Base-by-base conservation (phyloP, 2,329 filamentous ascomycete species). In the Xylariales sp. region DNA sequence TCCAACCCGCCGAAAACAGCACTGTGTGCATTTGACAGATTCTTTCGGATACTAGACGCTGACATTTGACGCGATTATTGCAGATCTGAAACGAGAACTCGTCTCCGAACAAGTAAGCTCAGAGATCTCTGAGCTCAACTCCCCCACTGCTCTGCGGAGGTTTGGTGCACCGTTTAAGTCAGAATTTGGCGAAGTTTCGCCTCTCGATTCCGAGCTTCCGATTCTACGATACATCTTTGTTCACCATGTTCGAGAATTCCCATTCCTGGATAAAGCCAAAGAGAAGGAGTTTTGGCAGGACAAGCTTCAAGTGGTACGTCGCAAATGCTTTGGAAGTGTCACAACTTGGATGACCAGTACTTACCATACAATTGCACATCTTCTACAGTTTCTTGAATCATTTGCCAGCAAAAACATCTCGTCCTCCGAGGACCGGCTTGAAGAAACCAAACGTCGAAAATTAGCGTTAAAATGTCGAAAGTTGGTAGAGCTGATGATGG, bases 271-370 rank as follows among this genome's bases (percentile, higher is more conserved):
- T 64, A 88, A 95, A 71, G 93, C 93, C 16, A 85, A 81, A 56
- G 93, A 98, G 74, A 95, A 97, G 75, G 93, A 98, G 65, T 98
- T 98, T 56, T 98, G 93, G 93, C 93, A 98, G 67, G 89, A 97
- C 59, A 97, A 95, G 62, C 70, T 98, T 43, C 93, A 98, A 70
- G 79, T 90, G 57, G 88, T 95, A 66, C 51, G 85, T 81, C n/a
- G 7, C n/a, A n/a, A n/a, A n/a, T n/a, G n/a, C n/a, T n/a, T n/a
- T n/a, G n/a, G n/a, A n/a, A n/a, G n/a, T n/a, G n/a, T n/a, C n/a
- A n/a, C n/a, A n/a, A n/a, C n/a, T n/a, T n/a, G n/a, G n/a, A n/a
- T n/a, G n/a, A n/a, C n/a, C n/a, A n/a, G n/a, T n/a, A n/a, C n/a
- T n/a, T n/a, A n/a, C n/a, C n/a, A n/a, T n/a, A n/a, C n/a, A n/a